These are phyloP conservation scores for Vigna angularis DNA, from an alignment of 306 rosid genomes.

Conservation along the genomic window DNA sequence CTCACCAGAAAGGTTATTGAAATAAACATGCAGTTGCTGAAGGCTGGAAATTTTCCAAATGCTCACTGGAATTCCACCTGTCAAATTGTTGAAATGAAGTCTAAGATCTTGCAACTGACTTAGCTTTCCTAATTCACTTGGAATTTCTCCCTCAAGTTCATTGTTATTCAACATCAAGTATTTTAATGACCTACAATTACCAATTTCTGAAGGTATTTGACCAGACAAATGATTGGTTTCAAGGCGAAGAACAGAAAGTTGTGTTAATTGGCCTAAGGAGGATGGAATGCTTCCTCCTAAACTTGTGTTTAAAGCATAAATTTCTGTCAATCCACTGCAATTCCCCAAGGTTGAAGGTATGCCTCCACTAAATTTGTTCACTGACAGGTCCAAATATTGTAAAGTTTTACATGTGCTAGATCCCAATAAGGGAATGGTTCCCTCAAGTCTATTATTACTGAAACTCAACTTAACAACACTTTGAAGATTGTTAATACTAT, in stretches of 20 bases:
- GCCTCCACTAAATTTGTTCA: slow-evolving; percentile 33
- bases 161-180: background rate
- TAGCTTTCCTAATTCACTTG: slow-evolving; percentile 58
- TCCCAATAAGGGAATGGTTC: slow-evolving; percentile 24
- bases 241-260: slow-evolving; percentile 29
- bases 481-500: slow-evolving; percentile 50
- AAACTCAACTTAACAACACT: slow-evolving; percentile 44
- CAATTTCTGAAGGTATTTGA: slow-evolving; percentile 24
- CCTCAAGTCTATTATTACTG: slow-evolving; percentile 36
- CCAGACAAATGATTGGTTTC: slow-evolving; percentile 3
- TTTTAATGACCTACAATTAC: slow-evolving; percentile 18
- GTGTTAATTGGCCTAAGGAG: slow-evolving; percentile 55
- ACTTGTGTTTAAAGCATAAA: slow-evolving; percentile 40
- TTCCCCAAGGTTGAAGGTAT: slow-evolving; percentile 62
- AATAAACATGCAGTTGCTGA: background rate
- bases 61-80: slow-evolving; percentile 66
- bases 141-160: slow-evolving; percentile 50
- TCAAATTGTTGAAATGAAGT: slow-evolving; percentile 52
- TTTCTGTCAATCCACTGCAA: slow-evolving; percentile 45
- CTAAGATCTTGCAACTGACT: slow-evolving; percentile 51
- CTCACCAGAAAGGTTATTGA: slow-evolving; percentile 65
- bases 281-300: slow-evolving; percentile 63
- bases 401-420: slow-evolving; percentile 43
- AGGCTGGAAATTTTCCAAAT: slow-evolving; percentile 72
- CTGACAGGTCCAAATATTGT: slow-evolving; percentile 51